A percentile compares a stretch with the other conserved stretches of the same genome.
phyloP scores from a whole-genome alignment of 805 yeast species.

The Candida ovalis region DNA sequence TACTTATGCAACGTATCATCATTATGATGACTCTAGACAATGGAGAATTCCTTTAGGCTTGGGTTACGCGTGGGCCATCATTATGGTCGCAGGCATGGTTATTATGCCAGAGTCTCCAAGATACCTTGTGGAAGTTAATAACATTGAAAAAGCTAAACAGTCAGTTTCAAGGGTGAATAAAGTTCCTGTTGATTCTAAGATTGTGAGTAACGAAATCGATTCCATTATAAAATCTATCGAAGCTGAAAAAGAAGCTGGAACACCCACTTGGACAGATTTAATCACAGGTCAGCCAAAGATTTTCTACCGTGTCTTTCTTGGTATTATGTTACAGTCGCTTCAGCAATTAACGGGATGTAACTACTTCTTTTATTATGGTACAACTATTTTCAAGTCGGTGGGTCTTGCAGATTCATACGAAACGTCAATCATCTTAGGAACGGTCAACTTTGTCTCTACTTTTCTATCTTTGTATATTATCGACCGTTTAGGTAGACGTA shows the following conservation, averaged over 20 bases:
- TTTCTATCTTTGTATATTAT: slow-evolving; percentile 48
- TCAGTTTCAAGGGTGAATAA: slow-evolving; percentile 59
- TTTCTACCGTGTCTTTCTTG: slow-evolving; percentile 50
- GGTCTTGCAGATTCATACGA: slow-evolving; percentile 53
- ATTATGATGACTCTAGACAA: slow-evolving; percentile 45
- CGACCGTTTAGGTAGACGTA: slow-evolving; percentile 52
- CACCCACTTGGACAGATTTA: slow-evolving; percentile 61
- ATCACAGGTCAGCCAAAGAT: slow-evolving; percentile 62
- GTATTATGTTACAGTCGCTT: slow-evolving; percentile 54
- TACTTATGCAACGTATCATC: slow-evolving; percentile 56
- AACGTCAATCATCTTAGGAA: slow-evolving; percentile 55
- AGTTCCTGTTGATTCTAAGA: slow-evolving; percentile 47
- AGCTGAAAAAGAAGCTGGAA: slow-evolving; percentile 57
- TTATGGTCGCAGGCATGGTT: slow-evolving; percentile 46
- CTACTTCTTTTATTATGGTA: slow-evolving; percentile 64
- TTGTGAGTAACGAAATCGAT: slow-evolving; percentile 50
- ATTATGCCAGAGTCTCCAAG: slow-evolving; percentile 71
- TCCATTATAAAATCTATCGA: slow-evolving; percentile 57
- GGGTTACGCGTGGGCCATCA: slow-evolving; percentile 49
- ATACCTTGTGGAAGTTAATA: slow-evolving; percentile 48
- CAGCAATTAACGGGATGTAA: slow-evolving; percentile 63
- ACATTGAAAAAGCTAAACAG: slow-evolving; percentile 47
- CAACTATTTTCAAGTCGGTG: slow-evolving; percentile 55
- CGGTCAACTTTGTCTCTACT: slow-evolving; percentile 53
- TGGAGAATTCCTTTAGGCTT: slow-evolving; percentile 64